phyloP scores from a whole-genome alignment of 2,329 filamentous ascomycete species.

The Botrytis hyacinthi region DNA sequence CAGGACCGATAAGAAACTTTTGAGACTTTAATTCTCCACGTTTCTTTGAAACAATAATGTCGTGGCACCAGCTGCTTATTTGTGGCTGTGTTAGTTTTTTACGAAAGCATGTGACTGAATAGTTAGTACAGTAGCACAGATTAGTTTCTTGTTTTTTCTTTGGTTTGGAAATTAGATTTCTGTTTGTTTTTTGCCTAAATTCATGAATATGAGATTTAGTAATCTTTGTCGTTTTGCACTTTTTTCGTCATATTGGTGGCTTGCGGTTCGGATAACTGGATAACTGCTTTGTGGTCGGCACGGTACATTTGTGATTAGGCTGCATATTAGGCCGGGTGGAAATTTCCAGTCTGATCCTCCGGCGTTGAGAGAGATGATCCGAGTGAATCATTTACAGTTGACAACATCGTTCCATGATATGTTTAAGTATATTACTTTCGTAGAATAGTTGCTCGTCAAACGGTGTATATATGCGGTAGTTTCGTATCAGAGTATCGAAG shows the following conservation, averaged over 20 bases:
- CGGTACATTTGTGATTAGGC: not conserved
- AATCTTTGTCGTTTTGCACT: not conserved
- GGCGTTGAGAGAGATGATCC: not conserved
- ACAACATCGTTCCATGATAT: not conserved
- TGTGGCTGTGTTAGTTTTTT: constrained; percentile 6
- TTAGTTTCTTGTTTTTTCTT: not conserved
- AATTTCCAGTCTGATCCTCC: not conserved
- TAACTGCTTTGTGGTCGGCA: not conserved
- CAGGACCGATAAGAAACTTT: constrained; percentile 1
- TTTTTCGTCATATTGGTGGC: not conserved
- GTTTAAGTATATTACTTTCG: not conserved
- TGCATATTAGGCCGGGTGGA: not conserved
- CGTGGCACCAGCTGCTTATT: constrained; percentile 19
- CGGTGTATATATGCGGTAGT: not conserved
- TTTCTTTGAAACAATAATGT: constrained; percentile 21
- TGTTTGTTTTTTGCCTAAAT: not conserved
- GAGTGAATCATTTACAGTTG: not conserved
- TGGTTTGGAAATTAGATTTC: not conserved
- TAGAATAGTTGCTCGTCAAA: not conserved
- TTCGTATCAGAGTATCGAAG: not conserved
- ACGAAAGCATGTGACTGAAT: not conserved
- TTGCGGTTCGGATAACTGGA: not conserved
- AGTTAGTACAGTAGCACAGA: not conserved
- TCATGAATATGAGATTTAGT: not conserved
- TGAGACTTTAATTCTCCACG: constrained; percentile 17